Conservation (phyloP, 306 rosid genomes). For the Begonia masoniana region DNA sequence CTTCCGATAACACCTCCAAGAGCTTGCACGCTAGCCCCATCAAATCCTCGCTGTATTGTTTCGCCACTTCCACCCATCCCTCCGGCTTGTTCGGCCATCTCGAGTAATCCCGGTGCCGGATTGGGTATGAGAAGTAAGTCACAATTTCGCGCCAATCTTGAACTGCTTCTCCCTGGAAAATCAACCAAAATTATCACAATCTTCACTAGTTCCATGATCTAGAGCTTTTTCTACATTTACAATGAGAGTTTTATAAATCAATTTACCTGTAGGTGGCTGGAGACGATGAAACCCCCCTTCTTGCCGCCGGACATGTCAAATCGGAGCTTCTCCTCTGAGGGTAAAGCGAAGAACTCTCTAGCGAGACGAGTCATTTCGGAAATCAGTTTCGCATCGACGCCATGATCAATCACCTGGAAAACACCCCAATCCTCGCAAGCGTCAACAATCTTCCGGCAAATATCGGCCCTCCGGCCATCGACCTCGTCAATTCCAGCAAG, state of each 20-base stretch:
- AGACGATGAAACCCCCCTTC: conserved; percentile 73
- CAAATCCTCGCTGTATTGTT: conserved; percentile 49
- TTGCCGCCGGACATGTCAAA: conserved; percentile 85
- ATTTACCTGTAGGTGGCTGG: conserved; percentile 70
- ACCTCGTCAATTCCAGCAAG: conserved; percentile 46
- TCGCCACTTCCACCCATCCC: conserved; percentile 44
- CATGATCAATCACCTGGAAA: conserved; percentile 77
- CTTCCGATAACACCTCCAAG: conserved; percentile 60
- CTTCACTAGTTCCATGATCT: not conserved
- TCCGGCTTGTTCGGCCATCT: conserved; percentile 81
- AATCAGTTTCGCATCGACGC: conserved; percentile 33
- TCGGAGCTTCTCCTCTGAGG: conserved; percentile 61
- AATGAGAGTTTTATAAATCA: not conserved
- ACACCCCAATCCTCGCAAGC: conserved; percentile 87
- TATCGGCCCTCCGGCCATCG: conserved; percentile 26
- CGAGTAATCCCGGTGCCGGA: conserved; percentile 33
- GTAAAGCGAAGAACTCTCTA: conserved; percentile 41
- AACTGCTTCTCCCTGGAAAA: conserved; percentile 55
- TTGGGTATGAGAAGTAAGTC: conserved; percentile 52
- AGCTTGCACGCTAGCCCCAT: conserved; percentile 62
- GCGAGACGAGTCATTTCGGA: conserved; percentile 49
- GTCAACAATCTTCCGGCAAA: conserved; percentile 44
- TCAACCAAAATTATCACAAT: no score
- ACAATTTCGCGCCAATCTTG: conserved; percentile 70
- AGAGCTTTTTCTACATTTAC: not conserved